Percentiles rank a stretch among this genome's conserved stretches.
phyloP scores from a whole-genome alignment of 345 rosid species.

The Sonneratia caseolaris region DNA sequence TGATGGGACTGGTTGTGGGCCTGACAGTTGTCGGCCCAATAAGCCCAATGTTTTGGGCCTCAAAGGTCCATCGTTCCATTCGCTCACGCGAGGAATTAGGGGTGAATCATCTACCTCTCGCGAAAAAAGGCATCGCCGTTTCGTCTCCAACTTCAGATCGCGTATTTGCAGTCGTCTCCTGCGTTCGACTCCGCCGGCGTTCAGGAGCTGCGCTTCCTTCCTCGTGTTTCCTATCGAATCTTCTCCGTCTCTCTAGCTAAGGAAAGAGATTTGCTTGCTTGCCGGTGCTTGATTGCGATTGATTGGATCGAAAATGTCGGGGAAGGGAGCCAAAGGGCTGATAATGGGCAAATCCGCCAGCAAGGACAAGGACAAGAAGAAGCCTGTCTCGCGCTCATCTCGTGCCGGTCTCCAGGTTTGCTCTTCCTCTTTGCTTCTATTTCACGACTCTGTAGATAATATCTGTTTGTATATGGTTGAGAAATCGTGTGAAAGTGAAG shows the following conservation, averaged over 20 bases:
- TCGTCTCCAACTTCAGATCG: background rate
- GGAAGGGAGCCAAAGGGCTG: conserved; percentile 78
- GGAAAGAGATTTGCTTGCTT: background rate
- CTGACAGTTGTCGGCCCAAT: too few relatives aligned
- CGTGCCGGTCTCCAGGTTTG: conserved; percentile 78
- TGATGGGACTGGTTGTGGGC: too few relatives aligned
- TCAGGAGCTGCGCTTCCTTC: background rate
- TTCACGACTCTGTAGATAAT: background rate
- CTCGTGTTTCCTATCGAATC: background rate
- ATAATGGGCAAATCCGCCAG: conserved; percentile 52
- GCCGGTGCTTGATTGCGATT: background rate
- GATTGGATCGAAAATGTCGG: conserved; percentile 20
- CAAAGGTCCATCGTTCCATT: background rate
- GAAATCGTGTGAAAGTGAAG: background rate
- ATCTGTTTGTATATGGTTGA: background rate
- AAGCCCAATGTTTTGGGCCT: background rate
- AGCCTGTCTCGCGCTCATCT: conserved; percentile 68
- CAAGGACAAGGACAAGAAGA: conserved; percentile 47
- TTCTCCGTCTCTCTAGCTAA: background rate
- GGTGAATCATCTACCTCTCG: background rate
- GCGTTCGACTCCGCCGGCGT: background rate
- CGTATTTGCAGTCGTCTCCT: background rate
- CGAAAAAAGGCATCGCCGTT: background rate
- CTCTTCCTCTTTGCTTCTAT: background rate
- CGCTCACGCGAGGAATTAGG: background rate